These are phyloP conservation scores for Blastocystis sp. DNA, from an alignment of 352 stramenopile species.

Conservation along the genomic window DNA sequence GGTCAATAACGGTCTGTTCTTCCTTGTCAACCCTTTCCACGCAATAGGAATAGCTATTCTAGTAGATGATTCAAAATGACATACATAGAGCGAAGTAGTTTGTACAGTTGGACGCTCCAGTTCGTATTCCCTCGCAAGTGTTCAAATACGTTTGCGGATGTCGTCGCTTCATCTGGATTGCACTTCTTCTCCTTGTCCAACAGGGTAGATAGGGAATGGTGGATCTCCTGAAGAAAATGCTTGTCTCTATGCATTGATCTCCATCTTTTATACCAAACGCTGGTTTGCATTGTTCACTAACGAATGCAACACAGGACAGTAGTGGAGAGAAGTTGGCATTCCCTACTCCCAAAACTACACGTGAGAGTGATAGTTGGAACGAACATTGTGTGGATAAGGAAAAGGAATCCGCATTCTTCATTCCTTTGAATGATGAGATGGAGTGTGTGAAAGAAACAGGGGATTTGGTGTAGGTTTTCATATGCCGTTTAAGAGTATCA, in stretches of 20 bases:
- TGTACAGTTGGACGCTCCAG: neutral
- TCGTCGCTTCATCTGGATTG: too few relatives aligned
- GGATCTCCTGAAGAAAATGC: neutral
- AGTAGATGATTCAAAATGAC: neutral
- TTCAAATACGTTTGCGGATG: neutral
- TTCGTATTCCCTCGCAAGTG: neutral
- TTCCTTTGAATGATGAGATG: neutral
- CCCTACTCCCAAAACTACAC: neutral
- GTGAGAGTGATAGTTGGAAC: neutral
- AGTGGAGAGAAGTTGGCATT: neutral
- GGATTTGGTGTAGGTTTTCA: neutral
- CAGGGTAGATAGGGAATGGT: too few relatives aligned
- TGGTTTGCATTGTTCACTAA: neutral
- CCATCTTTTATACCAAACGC: neutral
- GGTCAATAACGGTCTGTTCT: neutral
- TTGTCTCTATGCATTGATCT: neutral
- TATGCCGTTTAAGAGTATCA: neutral
- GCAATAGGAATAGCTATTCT: constrained; percentile 7
- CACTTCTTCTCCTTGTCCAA: too few relatives aligned
- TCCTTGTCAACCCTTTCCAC: neutral
- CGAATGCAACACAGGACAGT: neutral
- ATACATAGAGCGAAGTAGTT: constrained; percentile 16
- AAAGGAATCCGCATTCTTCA: neutral
- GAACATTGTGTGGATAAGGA: neutral
- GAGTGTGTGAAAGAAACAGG: neutral